phyloP scores from a whole-genome alignment of 1,139 yeast species.

The Trichomonascaceae sp. region DNA sequence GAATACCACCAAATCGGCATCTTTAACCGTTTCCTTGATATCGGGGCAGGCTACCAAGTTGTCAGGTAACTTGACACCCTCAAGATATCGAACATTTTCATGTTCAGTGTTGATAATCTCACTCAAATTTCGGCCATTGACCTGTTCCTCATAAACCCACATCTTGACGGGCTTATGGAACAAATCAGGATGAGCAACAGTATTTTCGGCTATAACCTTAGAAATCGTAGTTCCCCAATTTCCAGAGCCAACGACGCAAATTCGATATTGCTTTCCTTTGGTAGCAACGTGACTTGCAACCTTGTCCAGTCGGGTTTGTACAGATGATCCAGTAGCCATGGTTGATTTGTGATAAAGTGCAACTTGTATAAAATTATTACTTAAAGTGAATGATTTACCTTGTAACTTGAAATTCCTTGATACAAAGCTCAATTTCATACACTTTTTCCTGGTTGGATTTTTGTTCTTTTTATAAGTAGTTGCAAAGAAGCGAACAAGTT shows the following conservation, averaged over 20 bases:
- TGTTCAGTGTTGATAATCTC: slow-evolving; percentile 81
- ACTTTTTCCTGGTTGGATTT: not conserved
- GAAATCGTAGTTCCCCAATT: slow-evolving; percentile 90
- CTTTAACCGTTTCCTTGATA: slow-evolving; percentile 61
- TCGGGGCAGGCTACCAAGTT: slow-evolving; percentile 84
- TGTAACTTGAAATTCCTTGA: not conserved
- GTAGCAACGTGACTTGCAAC: slow-evolving; percentile 7
- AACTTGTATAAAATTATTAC: not conserved
- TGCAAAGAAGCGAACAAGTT: not conserved
- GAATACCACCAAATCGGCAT: slow-evolving; percentile 77
- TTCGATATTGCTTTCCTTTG: slow-evolving; percentile 6
- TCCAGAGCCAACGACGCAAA: slow-evolving; percentile 40
- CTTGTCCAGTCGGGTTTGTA: slow-evolving; percentile 3
- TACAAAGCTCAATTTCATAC: not conserved
- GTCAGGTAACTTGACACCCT: slow-evolving; percentile 69
- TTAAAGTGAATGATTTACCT: not conserved
- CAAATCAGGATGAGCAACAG: slow-evolving; percentile 58
- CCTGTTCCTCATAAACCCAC: slow-evolving; percentile 90
- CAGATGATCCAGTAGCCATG: slow-evolving; percentile 1
- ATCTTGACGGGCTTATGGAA: slow-evolving; percentile 68
- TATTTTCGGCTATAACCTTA: slow-evolving; percentile 84
- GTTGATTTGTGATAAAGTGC: not conserved
- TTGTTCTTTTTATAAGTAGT: not conserved
- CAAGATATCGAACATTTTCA: slow-evolving; percentile 75
- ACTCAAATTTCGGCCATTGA: slow-evolving; percentile 61